Evolutionary conservation across 1,284 basidiomycete genomes (phyloP).

Genomic region (Stereum hirsutum): DNA sequence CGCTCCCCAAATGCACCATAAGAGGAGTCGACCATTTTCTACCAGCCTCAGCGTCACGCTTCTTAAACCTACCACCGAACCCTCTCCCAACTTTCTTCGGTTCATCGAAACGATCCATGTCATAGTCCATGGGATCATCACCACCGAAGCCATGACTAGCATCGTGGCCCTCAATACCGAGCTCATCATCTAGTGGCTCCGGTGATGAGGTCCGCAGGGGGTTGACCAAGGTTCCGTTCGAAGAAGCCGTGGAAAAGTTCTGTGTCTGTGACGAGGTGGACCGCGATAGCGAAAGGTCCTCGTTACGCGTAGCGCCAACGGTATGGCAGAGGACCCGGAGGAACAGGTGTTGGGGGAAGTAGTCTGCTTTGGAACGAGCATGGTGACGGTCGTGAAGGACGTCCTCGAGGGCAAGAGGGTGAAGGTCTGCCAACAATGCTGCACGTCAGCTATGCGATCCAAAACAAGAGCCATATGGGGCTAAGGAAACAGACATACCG

Average conservation of each 20-base stretch:
- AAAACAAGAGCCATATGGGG: background rate
- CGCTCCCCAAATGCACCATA: too few relatives aligned
- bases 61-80: too few relatives aligned
- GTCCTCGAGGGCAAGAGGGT: conserved; percentile 64
- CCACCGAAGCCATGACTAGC: conserved; percentile 12
- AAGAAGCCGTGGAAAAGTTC: too few relatives aligned
- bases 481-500: conserved; percentile 25
- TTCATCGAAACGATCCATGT: conserved; percentile 3
- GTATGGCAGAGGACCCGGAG: conserved; percentile 56
- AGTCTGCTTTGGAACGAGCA: conserved; percentile 59
- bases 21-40: too few relatives aligned
- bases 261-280: background rate
- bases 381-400: conserved; percentile 47
- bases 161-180: conserved; percentile 12
- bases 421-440: too few relatives aligned
- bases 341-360: conserved; percentile 59
- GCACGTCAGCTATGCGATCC: too few relatives aligned
- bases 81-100: background rate
- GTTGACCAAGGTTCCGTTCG: conserved; percentile 20
- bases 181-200: conserved; percentile 18
- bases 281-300: background rate
- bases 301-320: conserved; percentile 22
- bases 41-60: conserved; percentile 4
- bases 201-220: conserved; percentile 35
- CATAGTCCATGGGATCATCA: conserved; percentile 9